Conservation (phyloP, 345 rosid species). For the Cardamine occulta region DNA sequence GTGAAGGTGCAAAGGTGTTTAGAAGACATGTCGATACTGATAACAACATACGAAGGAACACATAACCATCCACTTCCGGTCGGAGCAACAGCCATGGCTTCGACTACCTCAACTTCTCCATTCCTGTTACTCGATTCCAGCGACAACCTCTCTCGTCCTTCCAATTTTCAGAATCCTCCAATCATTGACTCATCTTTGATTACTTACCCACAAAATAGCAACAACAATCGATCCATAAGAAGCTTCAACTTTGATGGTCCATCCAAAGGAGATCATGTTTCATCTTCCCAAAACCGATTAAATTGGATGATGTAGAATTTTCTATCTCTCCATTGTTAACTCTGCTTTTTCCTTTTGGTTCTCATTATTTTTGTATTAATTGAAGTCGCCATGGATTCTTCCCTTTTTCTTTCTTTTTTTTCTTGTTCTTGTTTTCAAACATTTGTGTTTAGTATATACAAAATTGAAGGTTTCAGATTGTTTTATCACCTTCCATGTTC, state of each 20-base stretch:
- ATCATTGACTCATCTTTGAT: conserved; percentile 6
- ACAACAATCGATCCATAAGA: conserved; percentile 22
- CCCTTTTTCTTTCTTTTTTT: neutral
- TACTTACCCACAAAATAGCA: conserved; percentile 26
- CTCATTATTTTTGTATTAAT: neutral
- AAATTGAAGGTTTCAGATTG: conserved; percentile 11
- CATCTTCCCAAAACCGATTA: conserved; percentile 39
- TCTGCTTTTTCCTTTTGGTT: neutral
- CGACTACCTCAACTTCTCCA: conserved; percentile 46
- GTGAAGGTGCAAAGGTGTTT: conserved; percentile 53
- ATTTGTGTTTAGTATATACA: conserved; percentile 29
- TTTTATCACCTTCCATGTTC: conserved; percentile 1
- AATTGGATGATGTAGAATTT: conserved; percentile 39
- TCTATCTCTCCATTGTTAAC: neutral
- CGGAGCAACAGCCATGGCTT: conserved; percentile 57
- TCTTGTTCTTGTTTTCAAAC: conserved; percentile 2
- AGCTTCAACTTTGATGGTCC: conserved; percentile 43
- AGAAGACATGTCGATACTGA: conserved; percentile 52
- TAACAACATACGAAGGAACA: conserved; percentile 58
- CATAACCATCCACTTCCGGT: conserved; percentile 57
- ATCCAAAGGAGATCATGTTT: conserved; percentile 38
- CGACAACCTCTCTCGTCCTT: conserved; percentile 36
- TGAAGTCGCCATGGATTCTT: conserved; percentile 5
- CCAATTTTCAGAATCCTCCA: conserved; percentile 17
- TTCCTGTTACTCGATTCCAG: conserved; percentile 46